A percentile compares a stretch with the other conserved stretches of the same genome.
phyloP scores from a whole-genome alignment of 345 rosid genomes.

The Moringa oleifera region DNA sequence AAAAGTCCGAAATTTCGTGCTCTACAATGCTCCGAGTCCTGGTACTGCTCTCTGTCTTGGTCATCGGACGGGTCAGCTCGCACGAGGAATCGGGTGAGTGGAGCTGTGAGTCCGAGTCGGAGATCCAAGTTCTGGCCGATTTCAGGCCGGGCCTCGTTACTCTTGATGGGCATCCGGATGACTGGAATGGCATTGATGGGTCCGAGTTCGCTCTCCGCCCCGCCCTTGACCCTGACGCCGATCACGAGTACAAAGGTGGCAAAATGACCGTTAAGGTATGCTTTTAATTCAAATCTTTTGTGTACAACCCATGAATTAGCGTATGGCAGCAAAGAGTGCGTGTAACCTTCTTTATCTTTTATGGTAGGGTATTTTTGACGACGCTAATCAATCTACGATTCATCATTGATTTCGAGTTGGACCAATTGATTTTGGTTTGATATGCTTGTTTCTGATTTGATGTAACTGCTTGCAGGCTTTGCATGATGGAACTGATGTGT shows the following conservation, averaged over 20 bases:
- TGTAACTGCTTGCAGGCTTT: slow-evolving; percentile 47
- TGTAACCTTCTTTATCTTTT: neutral
- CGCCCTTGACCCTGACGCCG: slow-evolving; percentile 86
- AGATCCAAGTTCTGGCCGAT: slow-evolving; percentile 55
- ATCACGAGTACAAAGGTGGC: slow-evolving; percentile 66
- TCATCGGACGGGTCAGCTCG: slow-evolving; percentile 31
- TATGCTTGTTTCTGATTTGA: slow-evolving; percentile 2
- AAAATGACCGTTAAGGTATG: slow-evolving; percentile 84
- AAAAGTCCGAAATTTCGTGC: neutral
- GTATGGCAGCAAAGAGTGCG: neutral
- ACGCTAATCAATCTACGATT: neutral
- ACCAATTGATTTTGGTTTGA: neutral
- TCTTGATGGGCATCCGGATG: slow-evolving; percentile 82
- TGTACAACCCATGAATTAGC: neutral
- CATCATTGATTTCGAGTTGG: neutral
- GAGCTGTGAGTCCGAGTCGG: slow-evolving; percentile 70
- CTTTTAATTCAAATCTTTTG: slow-evolving; percentile 5
- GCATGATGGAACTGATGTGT: slow-evolving; percentile 84
- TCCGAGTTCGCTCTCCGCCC: slow-evolving; percentile 77
- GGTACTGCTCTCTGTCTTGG: slow-evolving; percentile 19
- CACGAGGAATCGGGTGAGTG: slow-evolving; percentile 90
- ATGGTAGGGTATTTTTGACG: neutral
- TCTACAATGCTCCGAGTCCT: slow-evolving; percentile 26
- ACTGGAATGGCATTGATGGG: slow-evolving; percentile 75
- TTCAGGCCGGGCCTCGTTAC: slow-evolving; percentile 77